Evolutionary conservation across 306 rosid genomes (phyloP).

Genomic region (Cucumis cinereus): DNA sequence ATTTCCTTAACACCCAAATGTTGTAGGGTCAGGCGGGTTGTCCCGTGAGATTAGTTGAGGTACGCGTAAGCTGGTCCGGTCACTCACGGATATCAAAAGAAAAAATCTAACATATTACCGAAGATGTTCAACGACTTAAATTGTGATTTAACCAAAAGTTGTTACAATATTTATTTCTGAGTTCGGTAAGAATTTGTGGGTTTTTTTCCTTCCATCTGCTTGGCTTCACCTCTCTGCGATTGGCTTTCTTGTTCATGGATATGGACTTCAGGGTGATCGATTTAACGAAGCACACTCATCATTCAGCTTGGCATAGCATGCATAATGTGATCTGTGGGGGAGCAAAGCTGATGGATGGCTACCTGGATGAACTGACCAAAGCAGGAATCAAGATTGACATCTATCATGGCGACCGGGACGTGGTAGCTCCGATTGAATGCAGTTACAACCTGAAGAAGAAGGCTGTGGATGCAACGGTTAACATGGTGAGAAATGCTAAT

Average conservation of each 20-base stretch:
- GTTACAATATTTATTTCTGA: not conserved
- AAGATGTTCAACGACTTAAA: not conserved
- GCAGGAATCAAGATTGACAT: conserved; percentile 39
- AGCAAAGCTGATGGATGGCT: conserved; percentile 34
- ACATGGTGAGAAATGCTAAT: conserved; percentile 37
- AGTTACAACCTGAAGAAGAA: conserved; percentile 27
- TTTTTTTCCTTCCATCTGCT: not conserved
- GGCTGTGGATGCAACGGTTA: conserved; percentile 39
- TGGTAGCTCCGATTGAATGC: conserved; percentile 44
- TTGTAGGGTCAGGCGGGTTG: no score
- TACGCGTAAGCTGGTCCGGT: no score
- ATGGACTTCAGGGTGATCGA: conserved; percentile 34
- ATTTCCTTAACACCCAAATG: no score
- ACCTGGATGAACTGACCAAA: conserved; percentile 28
- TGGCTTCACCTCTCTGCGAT: not conserved
- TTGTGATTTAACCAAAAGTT: not conserved
- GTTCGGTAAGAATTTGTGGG: not conserved
- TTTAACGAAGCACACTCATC: conserved; percentile 72
- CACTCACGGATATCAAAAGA: no score
- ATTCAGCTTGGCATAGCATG: conserved; percentile 83
- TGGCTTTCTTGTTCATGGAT: conserved; percentile 19
- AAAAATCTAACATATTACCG: not conserved
- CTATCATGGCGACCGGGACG: conserved; percentile 53
- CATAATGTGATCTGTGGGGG: conserved; percentile 84
- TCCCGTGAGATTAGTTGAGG: no score